Base-by-base conservation (phyloP, 306 rosid species). In the Cicer cuneatum region DNA sequence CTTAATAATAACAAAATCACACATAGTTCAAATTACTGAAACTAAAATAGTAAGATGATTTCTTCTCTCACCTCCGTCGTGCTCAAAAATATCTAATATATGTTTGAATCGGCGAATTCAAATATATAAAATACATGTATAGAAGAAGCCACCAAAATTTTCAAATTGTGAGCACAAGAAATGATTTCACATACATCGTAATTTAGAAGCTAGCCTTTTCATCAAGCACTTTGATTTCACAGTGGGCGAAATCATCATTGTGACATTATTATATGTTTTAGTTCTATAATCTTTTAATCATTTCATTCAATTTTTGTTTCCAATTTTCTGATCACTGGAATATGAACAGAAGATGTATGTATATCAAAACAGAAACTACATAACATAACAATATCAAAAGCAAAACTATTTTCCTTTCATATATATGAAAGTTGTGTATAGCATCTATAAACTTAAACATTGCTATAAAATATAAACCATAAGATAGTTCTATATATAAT, bases 401-500 rank as follows among this genome's bases (percentile, higher is more conserved):
- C 48, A 56, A 76, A 72, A 81, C 65, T 72, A 81, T 66, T 80
- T 71, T 69, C 66, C 83, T 21, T 56, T 56, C 39, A 56, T 5
- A 21, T 9, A 75, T 72, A 42, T 60, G 82, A 83, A 79, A 62
- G 64, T 37, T 84, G 40, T 58, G 78, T 75, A 51, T 49, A 80
- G 35, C 67, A 54, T 82, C 46, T 69, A 74, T 46, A 56, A 49
- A 60, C 63, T 65, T 33, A 63, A 78, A 74, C 51, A 42, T 66
- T 66, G 33, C 53, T 46, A 19, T 67, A 7, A 66, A 39, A 75
- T 11, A 24, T 33, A 41, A 68, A 56, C 39, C 61, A 16, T 16
- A 18, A 49, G 56, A 61, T 74, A 74, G 19, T 37, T 73, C 69
- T 76, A 76, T 53, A 18, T 42, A 72, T 40, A 74, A 52, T 68